phyloP scores from a whole-genome alignment of 148 eudicot species.

The Amaranthus cruentus region DNA sequence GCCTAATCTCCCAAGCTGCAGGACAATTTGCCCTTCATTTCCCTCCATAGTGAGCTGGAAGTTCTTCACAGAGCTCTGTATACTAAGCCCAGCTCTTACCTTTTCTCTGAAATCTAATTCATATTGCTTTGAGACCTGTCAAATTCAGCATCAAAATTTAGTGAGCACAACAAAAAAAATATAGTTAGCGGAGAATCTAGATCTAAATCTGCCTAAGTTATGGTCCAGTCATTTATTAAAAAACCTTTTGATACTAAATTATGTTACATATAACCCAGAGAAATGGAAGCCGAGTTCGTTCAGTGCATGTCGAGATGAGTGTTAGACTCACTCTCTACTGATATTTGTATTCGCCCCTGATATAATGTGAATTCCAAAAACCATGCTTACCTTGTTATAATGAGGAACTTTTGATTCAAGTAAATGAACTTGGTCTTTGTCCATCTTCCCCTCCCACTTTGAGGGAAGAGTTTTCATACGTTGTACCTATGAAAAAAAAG shows the following conservation, averaged over 20 bases:
- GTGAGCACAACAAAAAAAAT: neutral
- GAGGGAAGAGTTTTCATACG: slow-evolving; percentile 55
- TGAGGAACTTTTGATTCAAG: slow-evolving; percentile 66
- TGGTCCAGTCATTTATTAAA: no score
- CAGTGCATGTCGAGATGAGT: no score
- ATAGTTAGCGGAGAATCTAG: neutral
- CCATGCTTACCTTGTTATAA: slow-evolving; percentile 52
- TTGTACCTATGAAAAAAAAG: slow-evolving; percentile 21
- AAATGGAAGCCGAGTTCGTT: no score
- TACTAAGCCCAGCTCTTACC: slow-evolving; percentile 54
- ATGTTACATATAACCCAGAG: no score
- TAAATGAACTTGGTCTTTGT: slow-evolving; percentile 48
- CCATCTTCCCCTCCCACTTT: slow-evolving; percentile 51
- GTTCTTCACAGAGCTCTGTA: slow-evolving; percentile 86
- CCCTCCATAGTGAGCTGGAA: slow-evolving; percentile 83
- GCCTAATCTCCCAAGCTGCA: slow-evolving; percentile 75
- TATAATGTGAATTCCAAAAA: neutral
- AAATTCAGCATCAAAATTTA: neutral
- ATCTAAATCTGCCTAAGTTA: no score
- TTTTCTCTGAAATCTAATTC: slow-evolving; percentile 90
- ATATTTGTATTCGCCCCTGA: no score
- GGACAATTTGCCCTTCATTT: slow-evolving; percentile 62
- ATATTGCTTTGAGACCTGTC: slow-evolving; percentile 65
- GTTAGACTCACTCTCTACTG: no score
- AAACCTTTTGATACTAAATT: no score